phyloP scores from a whole-genome alignment of 2,329 filamentous ascomycete genomes.

The Chaetoscypha palmicola region DNA sequence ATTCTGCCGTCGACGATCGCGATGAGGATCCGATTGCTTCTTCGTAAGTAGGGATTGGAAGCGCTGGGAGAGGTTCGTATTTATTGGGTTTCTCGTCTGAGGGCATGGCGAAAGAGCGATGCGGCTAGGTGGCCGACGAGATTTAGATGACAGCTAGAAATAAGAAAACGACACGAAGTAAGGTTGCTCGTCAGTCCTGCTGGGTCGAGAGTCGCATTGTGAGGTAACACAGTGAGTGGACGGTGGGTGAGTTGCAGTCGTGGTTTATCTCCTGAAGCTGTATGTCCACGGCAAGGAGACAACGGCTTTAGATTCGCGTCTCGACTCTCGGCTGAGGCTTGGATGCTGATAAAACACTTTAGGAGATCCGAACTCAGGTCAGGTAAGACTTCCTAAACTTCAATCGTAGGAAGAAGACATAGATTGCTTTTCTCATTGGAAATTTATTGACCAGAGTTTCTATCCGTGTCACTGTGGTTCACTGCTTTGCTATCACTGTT shows the following conservation, averaged over 20 bases:
- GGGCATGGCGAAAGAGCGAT: conserved; percentile 23
- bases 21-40: conserved; percentile 63
- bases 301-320: conserved; percentile 15
- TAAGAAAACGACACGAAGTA: neutral
- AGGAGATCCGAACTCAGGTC: conserved; percentile 1
- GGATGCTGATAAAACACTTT: conserved; percentile 17
- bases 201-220: conserved; percentile 20
- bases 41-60: conserved; percentile 71
- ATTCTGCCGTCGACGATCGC: conserved; percentile 54
- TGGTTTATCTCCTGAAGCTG: conserved; percentile 8
- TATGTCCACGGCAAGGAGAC: conserved; percentile 3
- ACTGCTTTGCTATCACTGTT: no score
- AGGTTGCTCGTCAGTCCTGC: conserved; percentile 22
- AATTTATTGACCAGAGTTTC: no score
- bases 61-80: conserved; percentile 46
- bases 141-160: neutral
- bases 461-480: no score
- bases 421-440: no score
- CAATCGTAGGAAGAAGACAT: no score
- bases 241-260: conserved; percentile 6
- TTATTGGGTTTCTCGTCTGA: conserved; percentile 47
- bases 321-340: conserved; percentile 17
- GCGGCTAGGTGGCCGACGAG: conserved; percentile 5
- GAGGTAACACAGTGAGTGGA: conserved; percentile 15
- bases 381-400: no score